Evolutionary conservation across 768 basidiomycete species (phyloP).

Genomic region (Mycena latifolia): DNA sequence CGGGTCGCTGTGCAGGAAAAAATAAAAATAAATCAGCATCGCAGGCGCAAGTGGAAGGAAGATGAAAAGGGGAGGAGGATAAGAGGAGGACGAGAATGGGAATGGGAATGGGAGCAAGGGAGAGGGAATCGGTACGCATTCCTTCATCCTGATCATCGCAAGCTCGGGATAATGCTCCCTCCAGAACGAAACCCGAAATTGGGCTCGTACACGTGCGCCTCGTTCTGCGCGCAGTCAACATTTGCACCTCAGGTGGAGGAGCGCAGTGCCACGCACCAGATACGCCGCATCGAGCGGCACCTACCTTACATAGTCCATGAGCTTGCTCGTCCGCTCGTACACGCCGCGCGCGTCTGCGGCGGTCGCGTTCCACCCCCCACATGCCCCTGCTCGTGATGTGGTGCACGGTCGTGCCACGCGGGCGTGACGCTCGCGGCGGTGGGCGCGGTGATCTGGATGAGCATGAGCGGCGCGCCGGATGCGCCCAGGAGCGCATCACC

Average conservation of each 20-base stretch:
- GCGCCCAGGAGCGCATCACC: constrained; percentile 52
- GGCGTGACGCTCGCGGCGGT: constrained; percentile 51
- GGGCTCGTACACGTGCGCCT: constrained; percentile 62
- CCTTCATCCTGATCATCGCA: constrained; percentile 57
- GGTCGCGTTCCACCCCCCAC: constrained; percentile 64
- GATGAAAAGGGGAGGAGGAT: neutral
- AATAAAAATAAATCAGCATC: neutral
- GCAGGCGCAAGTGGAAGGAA: too few species aligned
- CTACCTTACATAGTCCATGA: constrained; percentile 54
- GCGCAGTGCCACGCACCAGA: constrained; percentile 47
- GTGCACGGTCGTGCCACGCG: constrained; percentile 57
- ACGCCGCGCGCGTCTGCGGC: constrained; percentile 46
- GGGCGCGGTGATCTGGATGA: constrained; percentile 57
- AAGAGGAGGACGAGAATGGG: too few species aligned
- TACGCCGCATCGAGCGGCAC: constrained; percentile 62
- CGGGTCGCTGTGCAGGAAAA: constrained; percentile 47
- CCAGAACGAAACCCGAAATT: constrained; percentile 59
- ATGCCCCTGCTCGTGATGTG: constrained; percentile 57
- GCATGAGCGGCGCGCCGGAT: constrained; percentile 47
- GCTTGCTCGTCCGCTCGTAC: constrained; percentile 50
- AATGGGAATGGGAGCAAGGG: too few species aligned
- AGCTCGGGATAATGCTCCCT: constrained; percentile 57
- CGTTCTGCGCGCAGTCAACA: constrained; percentile 48
- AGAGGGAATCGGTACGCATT: too few species aligned
- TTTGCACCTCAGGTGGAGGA: too few species aligned